A percentile compares a stretch with the other conserved stretches of the same genome.
These are phyloP conservation scores for Yarrowia bubula DNA, from an alignment of 805 yeast genomes.

Conservation along the genomic window DNA sequence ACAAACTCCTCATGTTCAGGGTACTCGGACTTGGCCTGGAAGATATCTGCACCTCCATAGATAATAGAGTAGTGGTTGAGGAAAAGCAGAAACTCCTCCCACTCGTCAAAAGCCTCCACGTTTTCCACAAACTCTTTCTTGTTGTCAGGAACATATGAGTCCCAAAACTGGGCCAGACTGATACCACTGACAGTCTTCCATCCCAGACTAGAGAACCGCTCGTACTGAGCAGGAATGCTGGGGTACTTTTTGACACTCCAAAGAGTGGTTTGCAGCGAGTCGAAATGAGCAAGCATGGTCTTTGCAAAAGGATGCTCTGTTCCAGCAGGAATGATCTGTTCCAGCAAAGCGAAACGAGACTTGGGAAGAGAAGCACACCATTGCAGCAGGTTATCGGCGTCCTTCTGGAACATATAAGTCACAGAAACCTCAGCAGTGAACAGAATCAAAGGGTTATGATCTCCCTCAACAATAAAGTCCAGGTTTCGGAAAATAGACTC, in stretches of 20 bases:
- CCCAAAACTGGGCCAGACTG: conserved; percentile 63
- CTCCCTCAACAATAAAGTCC: conserved; percentile 5
- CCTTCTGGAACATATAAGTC: conserved; percentile 69
- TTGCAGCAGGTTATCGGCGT: conserved; percentile 61
- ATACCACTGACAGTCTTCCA: conserved; percentile 42
- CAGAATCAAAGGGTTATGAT: conserved; percentile 38
- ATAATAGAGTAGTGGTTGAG: conserved; percentile 71
- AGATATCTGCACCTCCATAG: conserved; percentile 55
- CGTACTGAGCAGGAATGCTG: conserved; percentile 47
- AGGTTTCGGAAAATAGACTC: conserved; percentile 18
- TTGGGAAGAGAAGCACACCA: conserved; percentile 48
- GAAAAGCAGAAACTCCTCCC: conserved; percentile 75
- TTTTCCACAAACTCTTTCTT: conserved; percentile 45
- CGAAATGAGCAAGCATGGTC: conserved; percentile 72
- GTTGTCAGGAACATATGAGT: conserved; percentile 42
- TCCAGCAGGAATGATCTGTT: conserved; percentile 70
- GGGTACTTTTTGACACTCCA: conserved; percentile 62
- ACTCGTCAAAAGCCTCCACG: conserved; percentile 75
- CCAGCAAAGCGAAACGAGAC: conserved; percentile 63
- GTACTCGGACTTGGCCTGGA: neutral
- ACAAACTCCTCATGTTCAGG: conserved; percentile 3
- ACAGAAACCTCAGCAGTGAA: conserved; percentile 81
- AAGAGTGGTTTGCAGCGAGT: conserved; percentile 62
- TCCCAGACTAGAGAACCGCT: conserved; percentile 50
- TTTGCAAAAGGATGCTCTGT: conserved; percentile 63